Conservation (phyloP, 2,329 filamentous ascomycete genomes). For the Phialemonium atrogriseum region DNA sequence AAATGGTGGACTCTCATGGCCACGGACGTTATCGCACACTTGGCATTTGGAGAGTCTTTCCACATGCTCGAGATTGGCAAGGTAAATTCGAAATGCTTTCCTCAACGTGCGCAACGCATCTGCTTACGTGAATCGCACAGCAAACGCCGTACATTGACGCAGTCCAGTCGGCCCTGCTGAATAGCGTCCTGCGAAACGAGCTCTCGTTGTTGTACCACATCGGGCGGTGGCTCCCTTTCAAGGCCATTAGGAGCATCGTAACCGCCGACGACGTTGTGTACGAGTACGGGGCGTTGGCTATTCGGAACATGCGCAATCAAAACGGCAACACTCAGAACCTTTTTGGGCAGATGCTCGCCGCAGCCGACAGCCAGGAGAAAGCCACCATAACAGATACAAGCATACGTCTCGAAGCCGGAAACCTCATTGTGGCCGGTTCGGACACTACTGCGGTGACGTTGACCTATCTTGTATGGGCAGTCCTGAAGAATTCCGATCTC, state of each 20-base stretch:
- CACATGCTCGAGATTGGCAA: slow-evolving; percentile 31
- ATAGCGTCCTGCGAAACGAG: slow-evolving; percentile 3
- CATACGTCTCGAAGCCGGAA: slow-evolving; percentile 22
- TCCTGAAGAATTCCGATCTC: slow-evolving; percentile 7
- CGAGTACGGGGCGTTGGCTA: slow-evolving; percentile 4
- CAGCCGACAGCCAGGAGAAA: slow-evolving; percentile 12
- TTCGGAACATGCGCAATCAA: slow-evolving; percentile 5
- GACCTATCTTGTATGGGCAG: slow-evolving; percentile 26
- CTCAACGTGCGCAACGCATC: slow-evolving; percentile 29
- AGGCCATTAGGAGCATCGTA: slow-evolving; percentile 1
- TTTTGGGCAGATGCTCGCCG: slow-evolving; percentile 13
- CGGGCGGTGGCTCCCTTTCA: slow-evolving; percentile 2
- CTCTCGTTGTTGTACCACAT: slow-evolving; percentile 3
- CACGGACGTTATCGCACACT: slow-evolving; percentile 33
- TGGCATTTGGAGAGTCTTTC: slow-evolving; percentile 37
- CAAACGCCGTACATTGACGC: slow-evolving; percentile 8
- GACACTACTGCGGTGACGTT: slow-evolving; percentile 31
- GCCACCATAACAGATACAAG: slow-evolving; percentile 12
- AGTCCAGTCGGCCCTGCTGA: slow-evolving; percentile 3
- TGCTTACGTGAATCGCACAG: too few relatives aligned
- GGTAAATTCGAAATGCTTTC: slow-evolving; percentile 29
- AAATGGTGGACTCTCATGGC: slow-evolving; percentile 38
- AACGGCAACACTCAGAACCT: slow-evolving; percentile 9
- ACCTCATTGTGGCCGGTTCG: slow-evolving; percentile 27
- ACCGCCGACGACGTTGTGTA: slow-evolving; percentile 5